Base-by-base conservation (phyloP, 306 rosid genomes). In the Fagus sylvatica region DNA sequence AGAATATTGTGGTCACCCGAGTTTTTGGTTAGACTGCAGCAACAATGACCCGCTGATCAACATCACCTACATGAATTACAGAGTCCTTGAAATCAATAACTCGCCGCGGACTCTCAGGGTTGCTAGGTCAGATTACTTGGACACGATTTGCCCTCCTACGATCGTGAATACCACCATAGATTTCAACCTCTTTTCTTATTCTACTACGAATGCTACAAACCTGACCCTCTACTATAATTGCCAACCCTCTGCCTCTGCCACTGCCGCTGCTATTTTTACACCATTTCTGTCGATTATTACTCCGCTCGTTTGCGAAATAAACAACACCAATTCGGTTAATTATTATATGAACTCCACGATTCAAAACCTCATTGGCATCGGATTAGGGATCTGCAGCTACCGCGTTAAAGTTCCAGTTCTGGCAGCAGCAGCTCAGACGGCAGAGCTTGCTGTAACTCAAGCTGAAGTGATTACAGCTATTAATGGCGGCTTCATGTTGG, bases 1-100 rank as follows among this genome's bases (percentile, higher is more conserved):
- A 5, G 32, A 49, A 1, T 80, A 85, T 56, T 87, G 93, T 71
- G 90, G 93, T 75, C 87, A 78, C 70, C 93, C 93, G 1, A 67
- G 76, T 1, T 89, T 91, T 76, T 17, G 78, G 76, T 79, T 89
- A 28, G 17, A 67, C 49, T 91, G 96, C 79, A 57, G 8, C 2
- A 74, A 53, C 3, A 80, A 72, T 53, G 70, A 17, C 4, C 83
- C 87, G 10, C 33, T 3, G 0, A 64, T 89, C 65, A 72, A 48
- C 19, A 78, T 87, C 40, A 6, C 34, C 4, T 54, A 46, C 5
- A 41, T 69, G 19, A 81, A 30, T 34, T 87, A 80, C 7, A 69
- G 66, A 71, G 71, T 91, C 76, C 84, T 89, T 57, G 48, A 81
- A 2, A 62, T 87, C 72, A 7, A 0, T 32, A 65, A 56, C 1